Evolutionary conservation across 2,329 filamentous ascomycete genomes (phyloP), one percentile per base, ranked within the genome.

Genomic region (Curvularia sp.): DNA sequence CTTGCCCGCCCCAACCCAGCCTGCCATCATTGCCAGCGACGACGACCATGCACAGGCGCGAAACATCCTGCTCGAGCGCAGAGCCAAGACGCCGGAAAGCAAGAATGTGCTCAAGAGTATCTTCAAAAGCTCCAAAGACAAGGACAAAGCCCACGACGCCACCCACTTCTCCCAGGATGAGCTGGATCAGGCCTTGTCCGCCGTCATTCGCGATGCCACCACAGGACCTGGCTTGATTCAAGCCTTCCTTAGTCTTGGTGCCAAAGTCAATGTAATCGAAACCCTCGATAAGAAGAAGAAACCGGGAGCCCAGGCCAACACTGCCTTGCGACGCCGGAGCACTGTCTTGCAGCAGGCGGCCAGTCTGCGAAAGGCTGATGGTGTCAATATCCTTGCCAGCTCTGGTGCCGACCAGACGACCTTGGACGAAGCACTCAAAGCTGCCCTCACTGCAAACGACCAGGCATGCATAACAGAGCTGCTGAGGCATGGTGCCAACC

Each of bases 261-360:
- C 73, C 3, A 76, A 74, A 49, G 74, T 77, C 58, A 77, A 77
- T 43, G 48, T 66, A 34, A 65, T 66, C 19, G 64, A 66, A 18
- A 59, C 62, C 5, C 55, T 52, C 5, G 64, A 67, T 10, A 67
- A 67, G 45, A 67, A 65, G 54, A 62, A 50, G 53, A 63, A 57
- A 32, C 38, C 53, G n/a, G 58, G 62, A 18, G 57, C 60, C 19
- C 62, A 63, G 32, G 41, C 68, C 3, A 69, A 69, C 41, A 53
- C 61, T 18, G 43, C 62, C 19, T 60, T 67, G 46, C 69, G 71
- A 43, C 68, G 72, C 54, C 66, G 74, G 55, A 77, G 74, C 60
- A 77, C 73, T 21, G 72, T 77, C 2, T 52, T 77, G 27, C 74
- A 77, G 53, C 69, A 72, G 51, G 74, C 74, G 3, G 73, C 72